Evolutionary conservation across 192 early-diverging fungal genomes (phyloP), one percentile per base, ranked within the genome.

Genomic region (Rhizoclosmatium sp.): DNA sequence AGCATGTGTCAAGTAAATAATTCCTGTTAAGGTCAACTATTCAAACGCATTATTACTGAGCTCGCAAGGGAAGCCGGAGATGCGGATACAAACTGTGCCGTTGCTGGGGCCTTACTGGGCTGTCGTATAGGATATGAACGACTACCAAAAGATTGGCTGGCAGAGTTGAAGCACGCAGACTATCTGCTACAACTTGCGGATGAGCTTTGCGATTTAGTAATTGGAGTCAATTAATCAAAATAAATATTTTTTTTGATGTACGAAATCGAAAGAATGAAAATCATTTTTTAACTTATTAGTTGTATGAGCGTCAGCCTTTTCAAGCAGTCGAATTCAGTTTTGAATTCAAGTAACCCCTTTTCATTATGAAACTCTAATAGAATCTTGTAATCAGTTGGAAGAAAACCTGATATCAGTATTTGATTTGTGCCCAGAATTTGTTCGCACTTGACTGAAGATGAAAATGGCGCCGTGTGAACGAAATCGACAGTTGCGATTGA

Each of bases 71-170:
- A 90, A 71, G 89, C 81, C 41, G 89, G 89, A 9, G 87, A 89
- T 75, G 84, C 89, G 2, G 89, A 90, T 71, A 90, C 89, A 16
- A 90, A 90, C 70, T 83, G 78, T 3, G 79, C 86, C 12, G 89
- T 90, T 31, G 85, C 85, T 1, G 89, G 89, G 4, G 83, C 87
- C 3, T 58, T 90, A 31, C 14, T 90, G 3, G 89, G 89, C 2
- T 81, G 86, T 42, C 65, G 80, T 42, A 79, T 87, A 75, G 88
- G 89, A 19, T 59, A 78, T 23, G 62, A 85, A 19, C 82, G 81
- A 7, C 73, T 90, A 46, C 89, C 89, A 0, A 54, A 73, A 64
- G 78, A 79, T 5, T 90, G 89, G 89, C 66, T 84, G 79, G 75
- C 65, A 4, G 82, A 83, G 47, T 60, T 90, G 58, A 78, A 69